Percentiles rank a stretch among this genome's conserved stretches.
These are phyloP conservation scores for Primulina eburnea DNA, from an alignment of 257 asterid genomes.

Conservation along the genomic window DNA sequence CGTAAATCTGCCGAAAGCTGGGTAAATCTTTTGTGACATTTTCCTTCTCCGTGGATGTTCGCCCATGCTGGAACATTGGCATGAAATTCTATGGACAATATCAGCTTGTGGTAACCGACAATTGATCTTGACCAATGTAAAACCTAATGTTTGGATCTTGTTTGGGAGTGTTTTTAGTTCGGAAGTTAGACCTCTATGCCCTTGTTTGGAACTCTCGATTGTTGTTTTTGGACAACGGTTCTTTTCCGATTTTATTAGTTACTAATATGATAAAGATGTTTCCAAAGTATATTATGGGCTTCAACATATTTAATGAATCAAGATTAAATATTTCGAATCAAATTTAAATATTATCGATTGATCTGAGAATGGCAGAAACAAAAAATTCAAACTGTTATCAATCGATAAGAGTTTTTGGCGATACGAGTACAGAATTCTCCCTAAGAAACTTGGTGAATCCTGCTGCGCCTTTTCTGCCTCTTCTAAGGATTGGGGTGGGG, in stretches of 20 bases:
- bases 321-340: too few relatives aligned
- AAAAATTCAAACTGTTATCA: too few relatives aligned
- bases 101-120: neutral
- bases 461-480: too few relatives aligned
- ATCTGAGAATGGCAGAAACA: too few relatives aligned
- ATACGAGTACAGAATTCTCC: too few relatives aligned
- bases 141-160: neutral
- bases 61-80: neutral
- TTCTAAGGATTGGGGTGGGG: too few relatives aligned
- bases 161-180: neutral
- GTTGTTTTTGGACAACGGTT: neutral
- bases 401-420: too few relatives aligned
- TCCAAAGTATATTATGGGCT: neutral
- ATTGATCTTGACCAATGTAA: neutral
- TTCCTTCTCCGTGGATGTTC: neutral
- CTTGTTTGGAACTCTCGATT: neutral
- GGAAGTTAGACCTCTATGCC: neutral
- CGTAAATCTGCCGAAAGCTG: neutral
- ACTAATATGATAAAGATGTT: neutral
- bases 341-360: too few relatives aligned
- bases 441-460: too few relatives aligned
- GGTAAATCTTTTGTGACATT: neutral
- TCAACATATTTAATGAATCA: too few relatives aligned
- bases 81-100: neutral
- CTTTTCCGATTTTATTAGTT: neutral